A percentile compares a stretch with the other conserved stretches of the same genome.
Conservation (phyloP, 352 stramenopile genomes). For the Phytophthora pini region DNA sequence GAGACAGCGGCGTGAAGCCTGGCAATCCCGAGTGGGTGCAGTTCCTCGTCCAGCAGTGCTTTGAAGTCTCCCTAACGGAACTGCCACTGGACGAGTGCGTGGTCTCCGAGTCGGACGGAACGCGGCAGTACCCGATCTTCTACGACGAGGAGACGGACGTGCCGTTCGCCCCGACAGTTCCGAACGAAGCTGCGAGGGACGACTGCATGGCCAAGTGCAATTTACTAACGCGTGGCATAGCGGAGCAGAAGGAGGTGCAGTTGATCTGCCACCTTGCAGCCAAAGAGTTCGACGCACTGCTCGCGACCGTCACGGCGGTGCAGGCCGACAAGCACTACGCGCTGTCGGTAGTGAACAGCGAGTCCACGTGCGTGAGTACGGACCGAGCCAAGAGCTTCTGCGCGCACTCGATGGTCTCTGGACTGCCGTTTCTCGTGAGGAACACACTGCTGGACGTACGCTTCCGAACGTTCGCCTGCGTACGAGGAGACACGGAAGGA, state of each 20-base stretch:
- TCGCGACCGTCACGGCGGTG: conserved; percentile 47
- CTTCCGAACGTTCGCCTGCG: conserved; percentile 54
- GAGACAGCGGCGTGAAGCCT: conserved; percentile 18
- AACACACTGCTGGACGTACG: conserved; percentile 57
- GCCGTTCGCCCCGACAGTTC: conserved; percentile 27
- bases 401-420: conserved; percentile 38
- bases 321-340: conserved; percentile 37
- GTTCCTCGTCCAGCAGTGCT: conserved; percentile 68
- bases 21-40: conserved; percentile 42
- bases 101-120: conserved; percentile 54
- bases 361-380: conserved; percentile 19
- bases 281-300: conserved; percentile 51
- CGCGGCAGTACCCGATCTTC: conserved; percentile 49
- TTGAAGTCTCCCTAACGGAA: conserved; percentile 54
- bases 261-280: conserved; percentile 61
- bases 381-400: conserved; percentile 47
- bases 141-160: conserved; percentile 52
- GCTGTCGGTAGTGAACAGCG: conserved; percentile 18
- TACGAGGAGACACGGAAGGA: conserved; percentile 35
- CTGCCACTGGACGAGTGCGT: conserved; percentile 46
- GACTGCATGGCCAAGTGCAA: conserved; percentile 41
- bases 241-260: conserved; percentile 43
- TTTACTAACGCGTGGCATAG: conserved; percentile 25
- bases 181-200: conserved; percentile 39
- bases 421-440: conserved; percentile 52